A percentile compares a stretch with the other conserved stretches of the same genome.
phyloP scores from a whole-genome alignment of 83 land plant genomes.

The Larix sibirica region DNA sequence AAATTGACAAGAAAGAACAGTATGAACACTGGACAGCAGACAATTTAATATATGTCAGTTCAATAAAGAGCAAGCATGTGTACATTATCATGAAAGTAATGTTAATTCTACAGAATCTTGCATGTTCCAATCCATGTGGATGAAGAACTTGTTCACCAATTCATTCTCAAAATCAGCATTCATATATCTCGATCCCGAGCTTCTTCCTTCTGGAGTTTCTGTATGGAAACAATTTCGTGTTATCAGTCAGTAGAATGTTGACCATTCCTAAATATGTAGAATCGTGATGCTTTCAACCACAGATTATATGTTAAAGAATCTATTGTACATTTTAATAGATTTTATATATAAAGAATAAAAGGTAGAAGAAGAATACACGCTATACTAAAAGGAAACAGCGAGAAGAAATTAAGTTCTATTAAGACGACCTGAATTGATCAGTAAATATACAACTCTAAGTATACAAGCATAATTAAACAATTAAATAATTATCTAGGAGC shows the following conservation, averaged over 20 bases:
- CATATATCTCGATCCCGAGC: not conserved
- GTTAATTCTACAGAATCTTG: not conserved
- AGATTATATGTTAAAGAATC: not conserved
- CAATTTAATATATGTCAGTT: not conserved
- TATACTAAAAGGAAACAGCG: not conserved
- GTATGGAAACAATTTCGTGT: not conserved
- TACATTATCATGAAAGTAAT: not conserved
- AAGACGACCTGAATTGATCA: too few species aligned
- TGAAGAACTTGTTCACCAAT: not conserved
- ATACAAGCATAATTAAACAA: too few species aligned
- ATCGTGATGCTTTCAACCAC: not conserved
- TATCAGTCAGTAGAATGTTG: conserved; percentile 7
- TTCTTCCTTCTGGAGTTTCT: conserved; percentile 14
- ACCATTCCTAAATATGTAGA: not conserved
- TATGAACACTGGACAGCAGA: not conserved
- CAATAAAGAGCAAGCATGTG: not conserved
- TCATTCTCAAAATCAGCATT: not conserved
- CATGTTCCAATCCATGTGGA: not conserved
- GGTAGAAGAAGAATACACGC: not conserved
- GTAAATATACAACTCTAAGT: too few species aligned
- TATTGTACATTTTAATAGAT: not conserved
- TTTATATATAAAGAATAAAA: not conserved
- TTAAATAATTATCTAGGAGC: too few species aligned
- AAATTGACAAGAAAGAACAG: not conserved
- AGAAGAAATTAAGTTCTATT: not conserved